Conservation (phyloP, 805 yeast species). For the Teunomyces panamensis region DNA sequence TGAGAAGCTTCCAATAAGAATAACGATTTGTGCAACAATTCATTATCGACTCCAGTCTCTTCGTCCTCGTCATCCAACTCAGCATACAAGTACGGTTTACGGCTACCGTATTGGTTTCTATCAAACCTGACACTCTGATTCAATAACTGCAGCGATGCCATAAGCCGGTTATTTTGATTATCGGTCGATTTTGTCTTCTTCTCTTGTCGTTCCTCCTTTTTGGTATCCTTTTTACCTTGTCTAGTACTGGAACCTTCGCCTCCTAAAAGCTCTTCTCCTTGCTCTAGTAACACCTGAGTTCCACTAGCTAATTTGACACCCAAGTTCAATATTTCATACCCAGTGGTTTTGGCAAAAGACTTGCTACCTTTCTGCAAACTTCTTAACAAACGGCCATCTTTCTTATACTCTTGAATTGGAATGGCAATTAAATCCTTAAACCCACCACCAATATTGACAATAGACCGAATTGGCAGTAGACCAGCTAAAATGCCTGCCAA, state of each 20-base stretch:
- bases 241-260: conserved; percentile 64
- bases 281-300: conserved; percentile 76
- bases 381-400: conserved; percentile 66
- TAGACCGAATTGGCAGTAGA: conserved; percentile 72
- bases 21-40: conserved; percentile 20
- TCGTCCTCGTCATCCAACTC: conserved; percentile 31
- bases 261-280: conserved; percentile 74
- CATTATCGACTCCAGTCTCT: conserved; percentile 13
- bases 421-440: conserved; percentile 68
- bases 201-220: neutral
- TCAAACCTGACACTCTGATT: conserved; percentile 17
- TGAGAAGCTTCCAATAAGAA: conserved; percentile 17
- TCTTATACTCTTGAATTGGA: conserved; percentile 70
- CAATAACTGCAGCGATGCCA: conserved; percentile 26
- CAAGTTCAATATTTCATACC: conserved; percentile 74
- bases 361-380: conserved; percentile 74
- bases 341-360: conserved; percentile 71
- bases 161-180: conserved; percentile 10
- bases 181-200: neutral
- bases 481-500: conserved; percentile 81
- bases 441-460: conserved; percentile 76
- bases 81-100: conserved; percentile 27
- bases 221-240: conserved; percentile 3
- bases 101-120: conserved; percentile 18
- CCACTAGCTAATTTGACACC: conserved; percentile 89